Evolutionary conservation across 2,329 filamentous ascomycete genomes (phyloP).

Genomic region (Penicillium concentricum): DNA sequence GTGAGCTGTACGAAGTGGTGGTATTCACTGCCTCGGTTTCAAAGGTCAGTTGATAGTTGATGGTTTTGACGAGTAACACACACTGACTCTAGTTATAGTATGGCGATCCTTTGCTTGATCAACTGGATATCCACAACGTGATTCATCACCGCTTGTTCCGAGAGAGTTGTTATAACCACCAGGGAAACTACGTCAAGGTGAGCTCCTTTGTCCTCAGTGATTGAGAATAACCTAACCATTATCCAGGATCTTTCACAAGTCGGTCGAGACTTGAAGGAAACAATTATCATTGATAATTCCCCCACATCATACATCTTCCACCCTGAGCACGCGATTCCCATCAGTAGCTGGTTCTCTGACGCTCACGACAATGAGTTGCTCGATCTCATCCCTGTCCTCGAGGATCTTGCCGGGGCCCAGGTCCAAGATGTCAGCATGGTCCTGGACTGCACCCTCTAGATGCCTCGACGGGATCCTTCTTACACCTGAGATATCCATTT

Average conservation of each 20-base stretch:
- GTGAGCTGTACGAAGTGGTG: slow-evolving; percentile 96
- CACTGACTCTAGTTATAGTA: slow-evolving; percentile 58
- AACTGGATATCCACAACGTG: slow-evolving; percentile 94
- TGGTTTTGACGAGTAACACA: not conserved
- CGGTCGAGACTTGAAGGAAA: slow-evolving; percentile 90
- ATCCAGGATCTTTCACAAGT: slow-evolving; percentile 88
- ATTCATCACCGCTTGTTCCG: slow-evolving; percentile 95
- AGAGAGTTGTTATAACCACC: slow-evolving; percentile 98
- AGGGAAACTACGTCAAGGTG: slow-evolving; percentile 96
- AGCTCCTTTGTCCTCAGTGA: slow-evolving; percentile 6
- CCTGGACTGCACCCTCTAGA: slow-evolving; percentile 76
- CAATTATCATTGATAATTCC: slow-evolving; percentile 99
- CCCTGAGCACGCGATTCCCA: slow-evolving; percentile 95
- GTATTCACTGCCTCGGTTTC: slow-evolving; percentile 98
- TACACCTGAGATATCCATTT: slow-evolving; percentile 30
- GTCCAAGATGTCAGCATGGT: slow-evolving; percentile 97
- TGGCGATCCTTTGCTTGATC: slow-evolving; percentile 91
- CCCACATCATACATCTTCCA: slow-evolving; percentile 99
- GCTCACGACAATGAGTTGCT: slow-evolving; percentile 98
- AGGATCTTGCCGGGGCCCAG: slow-evolving; percentile 85
- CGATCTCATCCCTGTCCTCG: slow-evolving; percentile 95
- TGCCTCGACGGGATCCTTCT: slow-evolving; percentile 27
- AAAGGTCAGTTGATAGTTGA: slow-evolving; percentile 64
- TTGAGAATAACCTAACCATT: slow-evolving; percentile 12
- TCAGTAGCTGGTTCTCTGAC: slow-evolving; percentile 99